Evolutionary conservation across 768 basidiomycete species (phyloP).

Genomic region (Boletus reticuloceps): DNA sequence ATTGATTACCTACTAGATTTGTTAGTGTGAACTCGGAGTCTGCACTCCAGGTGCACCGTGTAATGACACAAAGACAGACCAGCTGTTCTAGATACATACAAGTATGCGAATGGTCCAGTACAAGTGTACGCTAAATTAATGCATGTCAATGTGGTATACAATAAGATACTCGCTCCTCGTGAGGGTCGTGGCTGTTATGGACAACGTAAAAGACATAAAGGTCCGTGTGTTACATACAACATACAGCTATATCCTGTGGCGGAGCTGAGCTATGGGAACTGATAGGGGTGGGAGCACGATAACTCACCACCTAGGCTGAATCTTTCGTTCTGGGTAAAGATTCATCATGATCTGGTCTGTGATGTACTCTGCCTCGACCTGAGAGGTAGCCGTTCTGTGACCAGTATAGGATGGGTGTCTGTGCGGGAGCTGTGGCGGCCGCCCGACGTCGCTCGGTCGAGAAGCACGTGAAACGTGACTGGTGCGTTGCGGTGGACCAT

Average conservation of each 20-base stretch:
- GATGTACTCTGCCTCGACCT: constrained; percentile 31
- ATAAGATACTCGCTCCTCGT: constrained; percentile 13
- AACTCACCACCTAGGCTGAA: constrained; percentile 33
- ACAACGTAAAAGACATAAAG: constrained; percentile 6
- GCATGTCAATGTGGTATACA: constrained; percentile 6
- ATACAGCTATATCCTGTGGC: constrained; percentile 21
- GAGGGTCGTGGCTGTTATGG: constrained; percentile 8
- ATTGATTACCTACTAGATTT: no score
- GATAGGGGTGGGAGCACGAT: background rate
- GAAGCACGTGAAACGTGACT: constrained; percentile 1
- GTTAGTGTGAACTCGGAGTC: no score
- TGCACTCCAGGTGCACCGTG: no score
- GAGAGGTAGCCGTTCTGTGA: constrained; percentile 23
- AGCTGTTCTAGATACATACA: constrained; percentile 21
- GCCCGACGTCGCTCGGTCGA: constrained; percentile 19
- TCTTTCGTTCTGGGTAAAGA: constrained; percentile 31
- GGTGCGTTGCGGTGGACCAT: constrained; percentile 2
- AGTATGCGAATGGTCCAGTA: constrained; percentile 7
- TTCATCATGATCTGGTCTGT: constrained; percentile 36
- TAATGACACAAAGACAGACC: constrained; percentile 10
- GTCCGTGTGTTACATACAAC: background rate
- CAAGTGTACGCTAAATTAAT: constrained; percentile 21
- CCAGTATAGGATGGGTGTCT: constrained; percentile 10
- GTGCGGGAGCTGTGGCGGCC: constrained; percentile 13
- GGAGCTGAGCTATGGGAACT: background rate